Percentiles rank a stretch among this genome's conserved stretches.
Evolutionary conservation across 352 stramenopile genomes (phyloP).

Genomic region (Pythium graminicola): DNA sequence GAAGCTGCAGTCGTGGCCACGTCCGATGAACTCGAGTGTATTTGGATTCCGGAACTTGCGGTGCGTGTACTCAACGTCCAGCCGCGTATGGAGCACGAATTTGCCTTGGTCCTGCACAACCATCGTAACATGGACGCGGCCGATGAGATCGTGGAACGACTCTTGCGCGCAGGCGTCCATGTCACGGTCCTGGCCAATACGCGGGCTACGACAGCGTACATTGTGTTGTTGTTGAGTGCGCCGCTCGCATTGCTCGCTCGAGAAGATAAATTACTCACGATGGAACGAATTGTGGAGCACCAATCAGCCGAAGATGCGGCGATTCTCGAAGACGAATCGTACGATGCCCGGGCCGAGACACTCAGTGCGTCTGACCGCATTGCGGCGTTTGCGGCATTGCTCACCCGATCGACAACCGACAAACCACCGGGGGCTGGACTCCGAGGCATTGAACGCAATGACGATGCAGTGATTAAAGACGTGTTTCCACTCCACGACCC

Average conservation of each 20-base stretch:
- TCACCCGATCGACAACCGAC: slow-evolving; percentile 37
- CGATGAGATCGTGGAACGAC: slow-evolving; percentile 31
- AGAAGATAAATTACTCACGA: slow-evolving; percentile 57
- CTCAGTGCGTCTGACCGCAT: slow-evolving; percentile 45
- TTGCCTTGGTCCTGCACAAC: slow-evolving; percentile 48
- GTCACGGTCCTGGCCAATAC: slow-evolving; percentile 52
- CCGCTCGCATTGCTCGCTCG: slow-evolving; percentile 48
- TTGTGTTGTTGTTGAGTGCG: slow-evolving; percentile 49
- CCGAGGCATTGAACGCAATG: slow-evolving; percentile 42
- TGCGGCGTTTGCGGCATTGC: slow-evolving; percentile 44
- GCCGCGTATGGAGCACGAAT: slow-evolving; percentile 52
- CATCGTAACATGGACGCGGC: slow-evolving; percentile 26
- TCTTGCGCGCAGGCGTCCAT: slow-evolving; percentile 43
- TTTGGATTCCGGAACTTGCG: slow-evolving; percentile 48
- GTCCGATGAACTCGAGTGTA: slow-evolving; percentile 35
- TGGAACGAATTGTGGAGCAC: slow-evolving; percentile 55
- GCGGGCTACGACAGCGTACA: slow-evolving; percentile 32
- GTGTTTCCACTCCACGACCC: slow-evolving; percentile 57
- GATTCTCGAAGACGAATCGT: slow-evolving; percentile 41
- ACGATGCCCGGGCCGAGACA: slow-evolving; percentile 46
- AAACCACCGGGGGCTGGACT: slow-evolving; percentile 45
- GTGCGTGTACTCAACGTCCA: slow-evolving; percentile 59
- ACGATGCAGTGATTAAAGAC: slow-evolving; percentile 42
- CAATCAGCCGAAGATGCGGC: slow-evolving; percentile 47
- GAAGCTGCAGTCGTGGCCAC: slow-evolving; percentile 33